Conservation (phyloP, 257 asterid species). For the Solanum tarijense region DNA sequence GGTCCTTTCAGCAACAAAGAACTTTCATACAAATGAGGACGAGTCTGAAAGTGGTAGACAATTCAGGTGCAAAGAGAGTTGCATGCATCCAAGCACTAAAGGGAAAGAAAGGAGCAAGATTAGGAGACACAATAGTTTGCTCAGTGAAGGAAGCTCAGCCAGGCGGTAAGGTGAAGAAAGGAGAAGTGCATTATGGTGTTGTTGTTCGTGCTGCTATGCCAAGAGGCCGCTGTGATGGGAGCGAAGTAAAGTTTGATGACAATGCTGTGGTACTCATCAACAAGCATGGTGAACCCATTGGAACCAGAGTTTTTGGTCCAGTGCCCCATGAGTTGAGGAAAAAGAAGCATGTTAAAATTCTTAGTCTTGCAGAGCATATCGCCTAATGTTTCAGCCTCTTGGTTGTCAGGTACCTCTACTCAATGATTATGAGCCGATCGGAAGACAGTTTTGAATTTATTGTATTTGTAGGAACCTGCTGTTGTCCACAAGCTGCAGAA, state of each 20-base stretch:
- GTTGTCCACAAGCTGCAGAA: neutral
- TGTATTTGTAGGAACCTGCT: neutral
- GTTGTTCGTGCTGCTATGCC: slow-evolving; percentile 96
- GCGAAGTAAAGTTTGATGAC: slow-evolving; percentile 84
- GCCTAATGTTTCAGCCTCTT: slow-evolving; percentile 21
- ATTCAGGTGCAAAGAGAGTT: slow-evolving; percentile 86
- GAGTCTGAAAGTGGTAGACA: slow-evolving; percentile 84
- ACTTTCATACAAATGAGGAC: slow-evolving; percentile 96
- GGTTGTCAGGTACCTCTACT: neutral
- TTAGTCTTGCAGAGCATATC: slow-evolving; percentile 82
- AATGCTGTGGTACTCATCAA: slow-evolving; percentile 82
- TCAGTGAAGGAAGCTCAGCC: slow-evolving; percentile 87
- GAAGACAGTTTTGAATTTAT: neutral
- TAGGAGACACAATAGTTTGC: slow-evolving; percentile 81
- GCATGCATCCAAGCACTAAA: slow-evolving; percentile 89
- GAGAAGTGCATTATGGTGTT: slow-evolving; percentile 70
- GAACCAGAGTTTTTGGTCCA: slow-evolving; percentile 88
- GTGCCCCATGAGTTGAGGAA: slow-evolving; percentile 94
- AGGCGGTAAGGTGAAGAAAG: slow-evolving; percentile 92
- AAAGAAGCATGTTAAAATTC: slow-evolving; percentile 94
- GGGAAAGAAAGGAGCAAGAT: slow-evolving; percentile 82
- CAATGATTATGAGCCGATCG: neutral
- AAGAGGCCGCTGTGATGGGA: slow-evolving; percentile 79
- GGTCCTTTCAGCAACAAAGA: slow-evolving; percentile 57
- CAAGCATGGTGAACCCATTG: slow-evolving; percentile 90